Conservation (phyloP, 257 asterid genomes). For the Catharanthus roseus region DNA sequence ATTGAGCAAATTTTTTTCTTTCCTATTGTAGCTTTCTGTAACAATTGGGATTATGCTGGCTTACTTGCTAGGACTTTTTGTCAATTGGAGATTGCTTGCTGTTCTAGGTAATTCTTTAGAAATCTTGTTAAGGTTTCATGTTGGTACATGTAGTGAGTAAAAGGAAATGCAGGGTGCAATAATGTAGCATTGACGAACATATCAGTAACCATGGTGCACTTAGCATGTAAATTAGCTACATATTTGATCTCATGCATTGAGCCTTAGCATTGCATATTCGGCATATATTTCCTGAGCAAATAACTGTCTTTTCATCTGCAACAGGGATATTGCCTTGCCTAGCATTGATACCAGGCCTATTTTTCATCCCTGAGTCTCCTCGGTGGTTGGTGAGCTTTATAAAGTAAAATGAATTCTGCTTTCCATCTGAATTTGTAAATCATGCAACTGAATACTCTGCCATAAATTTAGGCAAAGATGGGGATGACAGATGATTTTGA, state of each 20-base stretch:
- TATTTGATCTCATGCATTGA: background rate
- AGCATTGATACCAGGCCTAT: constrained; percentile 37
- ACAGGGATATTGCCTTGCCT: constrained; percentile 75
- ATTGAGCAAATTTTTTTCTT: background rate
- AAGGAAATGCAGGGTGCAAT: background rate
- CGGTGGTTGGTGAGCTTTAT: constrained; percentile 87
- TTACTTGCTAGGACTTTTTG: constrained; percentile 74
- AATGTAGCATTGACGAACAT: background rate
- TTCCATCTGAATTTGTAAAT: constrained; percentile 7
- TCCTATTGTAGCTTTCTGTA: constrained; percentile 65
- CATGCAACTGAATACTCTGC: constrained; percentile 20
- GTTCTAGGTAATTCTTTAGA: constrained; percentile 58
- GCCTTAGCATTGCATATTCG: background rate
- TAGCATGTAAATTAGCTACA: background rate
- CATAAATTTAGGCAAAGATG: constrained; percentile 72
- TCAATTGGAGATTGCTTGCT: constrained; percentile 82
- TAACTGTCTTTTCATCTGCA: constrained; percentile 9
- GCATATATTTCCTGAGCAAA: background rate
- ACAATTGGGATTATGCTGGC: constrained; percentile 86
- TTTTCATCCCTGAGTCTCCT: constrained; percentile 60
- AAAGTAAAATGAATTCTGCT: constrained; percentile 2
- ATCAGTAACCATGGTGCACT: background rate
- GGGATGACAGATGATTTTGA: constrained; percentile 91
- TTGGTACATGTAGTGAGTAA: background rate
- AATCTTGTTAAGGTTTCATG: constrained; percentile 8